phyloP scores from a whole-genome alignment of 768 basidiomycete genomes.

The Crepidotus variabilis region DNA sequence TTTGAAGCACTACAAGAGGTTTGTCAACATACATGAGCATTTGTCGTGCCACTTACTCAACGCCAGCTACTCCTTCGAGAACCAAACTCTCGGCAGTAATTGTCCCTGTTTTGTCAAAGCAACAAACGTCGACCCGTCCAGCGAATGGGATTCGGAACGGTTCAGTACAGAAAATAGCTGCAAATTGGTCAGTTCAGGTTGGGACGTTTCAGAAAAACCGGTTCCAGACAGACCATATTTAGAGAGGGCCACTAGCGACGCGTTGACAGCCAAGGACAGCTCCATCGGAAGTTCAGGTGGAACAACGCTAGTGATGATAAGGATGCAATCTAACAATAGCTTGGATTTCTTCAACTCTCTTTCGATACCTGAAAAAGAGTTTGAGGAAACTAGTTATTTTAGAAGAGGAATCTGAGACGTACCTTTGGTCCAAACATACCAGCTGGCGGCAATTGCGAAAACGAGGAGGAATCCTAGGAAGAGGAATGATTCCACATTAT shows the following conservation, averaged over 20 bases:
- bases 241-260: slow-evolving; percentile 86
- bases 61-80: slow-evolving; percentile 88
- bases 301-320: slow-evolving; percentile 96
- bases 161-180: slow-evolving; percentile 98
- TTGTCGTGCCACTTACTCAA: slow-evolving; percentile 58
- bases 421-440: slow-evolving; percentile 99
- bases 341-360: slow-evolving; percentile 93
- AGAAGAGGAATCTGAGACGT: slow-evolving; percentile 11
- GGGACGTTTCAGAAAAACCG: not conserved
- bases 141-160: slow-evolving; percentile 97
- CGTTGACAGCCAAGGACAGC: slow-evolving; percentile 92
- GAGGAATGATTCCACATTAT: slow-evolving; percentile 92
- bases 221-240: slow-evolving; percentile 73
- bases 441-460: slow-evolving; percentile 95
- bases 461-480: slow-evolving; percentile 98
- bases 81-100: slow-evolving; percentile 96
- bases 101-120: slow-evolving; percentile 99
- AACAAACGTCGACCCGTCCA: slow-evolving; percentile 95
- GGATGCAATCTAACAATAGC: slow-evolving; percentile 88
- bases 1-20: slow-evolving; percentile 30
- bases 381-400: not conserved
- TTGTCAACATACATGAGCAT: slow-evolving; percentile 1
- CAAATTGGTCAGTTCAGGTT: slow-evolving; percentile 1
- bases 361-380: slow-evolving; percentile 65
- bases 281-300: slow-evolving; percentile 99